Evolutionary conservation across 257 asterid species (phyloP), one percentile per base, ranked within the genome.

Genomic region (Primulina huaijiensis): DNA sequence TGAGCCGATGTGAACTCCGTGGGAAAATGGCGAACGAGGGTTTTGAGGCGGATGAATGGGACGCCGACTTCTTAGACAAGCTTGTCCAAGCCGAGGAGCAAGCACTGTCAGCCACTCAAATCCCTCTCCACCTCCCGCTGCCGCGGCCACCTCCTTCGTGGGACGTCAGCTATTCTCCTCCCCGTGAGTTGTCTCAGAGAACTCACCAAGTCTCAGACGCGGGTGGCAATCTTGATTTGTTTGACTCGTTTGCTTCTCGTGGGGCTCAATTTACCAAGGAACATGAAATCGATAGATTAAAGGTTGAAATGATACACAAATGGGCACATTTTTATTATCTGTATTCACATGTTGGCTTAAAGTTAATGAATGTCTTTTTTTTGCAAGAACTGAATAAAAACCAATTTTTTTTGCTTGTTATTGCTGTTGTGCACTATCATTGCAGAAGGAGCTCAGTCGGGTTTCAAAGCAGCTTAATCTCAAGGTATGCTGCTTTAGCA

Each of bases 181-280:
- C 98, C 58, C 87, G 90, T 40, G 84, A 85, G 74, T 78, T 90
- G 79, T 87, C 98, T n/a, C 98, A 92, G 85, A 76, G 89, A 73
- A 59, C 79, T 7, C 76, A 3, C 17, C 78, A 78, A 19, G 0
- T 68, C 12, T 4, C 52, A 50, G 12, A 57, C 35, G 56, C 38
- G 20, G 33, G 60, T 43, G 55, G 25, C 57, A 21, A 34, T 66
- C 20, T 70, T 14, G 86, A 76, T 12, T 46, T 33, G 58, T 68
- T 59, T 30, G 74, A 11, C 61, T 58, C 77, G 30, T 62, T 56
- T 70, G 75, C 78, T 60, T 61, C 78, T 65, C 78, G 43, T 52
- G 75, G 14, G 57, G n/a, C 70, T 19, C 73, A 71, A 70, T 34
- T 46, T 62, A 80, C 73, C 23, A 81, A 79, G 75, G 89, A 81